These are phyloP conservation scores for Eucalyptus leucophloia DNA, from an alignment of 345 rosid species.

Conservation along the genomic window DNA sequence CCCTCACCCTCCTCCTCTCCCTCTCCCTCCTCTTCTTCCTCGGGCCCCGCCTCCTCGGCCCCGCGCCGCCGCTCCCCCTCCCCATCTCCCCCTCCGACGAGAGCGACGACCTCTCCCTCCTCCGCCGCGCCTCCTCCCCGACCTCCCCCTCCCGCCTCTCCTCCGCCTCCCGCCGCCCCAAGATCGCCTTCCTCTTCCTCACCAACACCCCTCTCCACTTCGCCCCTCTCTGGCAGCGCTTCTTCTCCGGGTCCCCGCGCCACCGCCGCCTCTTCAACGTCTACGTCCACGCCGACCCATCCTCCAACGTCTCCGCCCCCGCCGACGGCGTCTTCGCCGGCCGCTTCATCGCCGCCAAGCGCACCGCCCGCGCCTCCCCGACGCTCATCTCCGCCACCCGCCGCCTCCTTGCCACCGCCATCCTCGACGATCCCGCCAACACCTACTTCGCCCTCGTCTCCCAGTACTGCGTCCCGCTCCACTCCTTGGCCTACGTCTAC, in stretches of 20 bases:
- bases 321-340: constrained; percentile 31
- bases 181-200: constrained; percentile 87
- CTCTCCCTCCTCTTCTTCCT: constrained; percentile 37
- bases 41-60: constrained; percentile 32
- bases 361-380: constrained; percentile 76
- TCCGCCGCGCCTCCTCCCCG: constrained; percentile 47
- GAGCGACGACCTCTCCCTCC: constrained; percentile 53
- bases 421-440: constrained; percentile 87
- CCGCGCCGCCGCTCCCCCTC: constrained; percentile 31
- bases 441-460: constrained; percentile 76
- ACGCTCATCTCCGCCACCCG: constrained; percentile 88
- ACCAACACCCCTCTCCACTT: constrained; percentile 88
- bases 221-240: constrained; percentile 66
- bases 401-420: constrained; percentile 76
- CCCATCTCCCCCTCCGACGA: constrained; percentile 74
- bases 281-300: constrained; percentile 87
- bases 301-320: constrained; percentile 40
- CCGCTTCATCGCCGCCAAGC: constrained; percentile 47
- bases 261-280: constrained; percentile 44
- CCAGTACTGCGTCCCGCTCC: constrained; percentile 80
- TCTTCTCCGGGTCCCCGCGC: constrained; percentile 23
- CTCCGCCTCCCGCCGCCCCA: constrained; percentile 32
- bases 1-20: constrained; percentile 39
- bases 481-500: constrained; percentile 61
- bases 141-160: constrained; percentile 50